Evolutionary conservation across 1,284 basidiomycete genomes (phyloP), one percentile per base, ranked within the genome.

Genomic region (Rhodotorula mucilaginosa): DNA sequence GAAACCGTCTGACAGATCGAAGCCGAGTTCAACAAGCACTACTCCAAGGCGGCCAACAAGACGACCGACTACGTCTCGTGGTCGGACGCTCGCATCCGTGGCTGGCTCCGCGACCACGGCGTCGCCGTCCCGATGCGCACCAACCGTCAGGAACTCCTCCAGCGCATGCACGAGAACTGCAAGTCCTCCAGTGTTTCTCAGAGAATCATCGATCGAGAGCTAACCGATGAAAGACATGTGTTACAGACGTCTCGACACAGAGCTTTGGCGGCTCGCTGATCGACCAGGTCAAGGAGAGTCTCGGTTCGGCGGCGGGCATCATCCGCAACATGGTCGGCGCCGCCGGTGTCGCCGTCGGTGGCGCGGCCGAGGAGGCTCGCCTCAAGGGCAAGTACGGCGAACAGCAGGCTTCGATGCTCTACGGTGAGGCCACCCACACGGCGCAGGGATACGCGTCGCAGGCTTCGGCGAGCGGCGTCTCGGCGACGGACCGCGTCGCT

Each of bases 121-220:
- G 48, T 76, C 52, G 57, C 67, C 26, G 69, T 76, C 21, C 66
- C 68, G 39, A 65, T 61, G 62, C 46, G 60, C 18, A 66, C 70
- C 15, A 64, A 61, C n/a, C 87, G 91, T 61, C 89, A 92, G 72
- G 87, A 93, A 74, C 84, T 92, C 1, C 80, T 90, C 61, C 84
- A 86, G 70, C 73, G 88, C 64, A 89, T 91, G 74, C 84, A 88
- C 69, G 84, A 85, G 66, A 90, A 89, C 87, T 90, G 74, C 72
- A 3, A 63, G 72, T 67, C 23, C 44, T 7, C 44, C 68, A 52
- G 54, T 61, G 5, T 54, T 21, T 18, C 5, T 60, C 16, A n/a
- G 12, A 19, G 5, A 7, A 10, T 15, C 5, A 26, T 47, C 18
- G 5, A 8, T 19, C n/a, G n/a, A 23, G 4, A 18, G 19, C 39